Evolutionary conservation across 768 basidiomycete genomes (phyloP), one percentile per base, ranked within the genome.

Genomic region (Pleurotus eryngii): DNA sequence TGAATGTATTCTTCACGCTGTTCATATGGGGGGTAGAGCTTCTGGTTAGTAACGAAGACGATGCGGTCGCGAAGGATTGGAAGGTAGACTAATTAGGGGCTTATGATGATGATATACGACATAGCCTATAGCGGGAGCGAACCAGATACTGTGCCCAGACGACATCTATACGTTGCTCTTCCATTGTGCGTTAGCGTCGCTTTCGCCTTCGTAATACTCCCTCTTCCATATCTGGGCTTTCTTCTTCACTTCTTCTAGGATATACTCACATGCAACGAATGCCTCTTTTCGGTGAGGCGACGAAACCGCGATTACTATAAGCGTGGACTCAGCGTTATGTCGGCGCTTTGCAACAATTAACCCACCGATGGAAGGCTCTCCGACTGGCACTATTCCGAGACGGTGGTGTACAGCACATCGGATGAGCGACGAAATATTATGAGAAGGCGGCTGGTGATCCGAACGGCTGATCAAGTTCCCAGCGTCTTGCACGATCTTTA

Each of bases 141-240:
- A 35, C 30, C 24, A 26, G 24, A 26, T 26, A 26, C 24, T 26
- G 5, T 30, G 5, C 47, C 42, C 30, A 24, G 12, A 49, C 26
- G 24, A 14, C 30, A 8, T 24, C 70, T 65, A 77, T 55, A 70
- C 64, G 67, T 90, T 90, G 59, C 76, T 77, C 69, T 90, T 90
- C 89, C 89, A 90, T 65, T 82, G 78, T 8, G 87, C 87, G 49
- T 74, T 76, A 30, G 75, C 79, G 46, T 87, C 85, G 49, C 70
- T 68, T 62, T 84, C 81, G 5, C 84, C 88, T 65, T 87, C 87
- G 64, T 95, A 95, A 65, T 82, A 90, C 67, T 95, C 94, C 64
- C 89, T 74, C 75, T 96, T 95, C 94, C 94, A 96, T 61, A 95
- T 89, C 70, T 92, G 92, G 42, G 81, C 91, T 65, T 83, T 87